A percentile compares a stretch with the other conserved stretches of the same genome.
Evolutionary conservation across 179 eudicot species (phyloP).

Genomic region (Camellia oleifera): DNA sequence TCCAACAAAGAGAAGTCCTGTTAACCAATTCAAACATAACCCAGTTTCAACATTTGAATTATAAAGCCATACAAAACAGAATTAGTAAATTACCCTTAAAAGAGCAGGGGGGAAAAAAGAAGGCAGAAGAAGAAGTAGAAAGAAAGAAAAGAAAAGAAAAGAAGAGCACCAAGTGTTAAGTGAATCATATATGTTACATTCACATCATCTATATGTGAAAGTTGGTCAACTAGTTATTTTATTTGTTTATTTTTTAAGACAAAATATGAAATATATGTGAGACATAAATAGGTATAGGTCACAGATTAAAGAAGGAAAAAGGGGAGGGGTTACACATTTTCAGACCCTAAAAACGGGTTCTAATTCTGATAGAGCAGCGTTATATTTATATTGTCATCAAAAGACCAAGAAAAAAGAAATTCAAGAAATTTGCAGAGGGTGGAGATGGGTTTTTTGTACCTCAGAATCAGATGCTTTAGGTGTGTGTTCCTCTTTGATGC

Average conservation of each 20-base stretch:
- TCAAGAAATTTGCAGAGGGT: neutral
- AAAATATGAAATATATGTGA: too few relatives aligned
- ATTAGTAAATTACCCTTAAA: neutral
- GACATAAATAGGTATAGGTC: too few relatives aligned
- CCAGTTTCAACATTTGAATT: conserved; percentile 8
- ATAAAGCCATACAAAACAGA: neutral
- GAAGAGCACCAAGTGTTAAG: neutral
- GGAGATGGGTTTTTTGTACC: conserved; percentile 12
- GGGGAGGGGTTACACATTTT: neutral
- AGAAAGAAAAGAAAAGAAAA: neutral
- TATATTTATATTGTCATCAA: neutral
- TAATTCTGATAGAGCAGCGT: neutral
- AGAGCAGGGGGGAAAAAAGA: too few relatives aligned
- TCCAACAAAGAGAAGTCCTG: conserved; percentile 65
- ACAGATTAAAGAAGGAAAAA: neutral
- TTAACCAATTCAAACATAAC: conserved; percentile 1
- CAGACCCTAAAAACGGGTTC: neutral
- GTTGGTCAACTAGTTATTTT: too few relatives aligned
- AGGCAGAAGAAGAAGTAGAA: too few relatives aligned
- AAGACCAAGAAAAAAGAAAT: neutral
- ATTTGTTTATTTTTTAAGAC: neutral
- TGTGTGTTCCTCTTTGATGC: conserved; percentile 17
- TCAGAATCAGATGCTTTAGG: conserved; percentile 16
- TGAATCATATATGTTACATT: too few relatives aligned
- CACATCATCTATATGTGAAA: neutral